phyloP scores from a whole-genome alignment of 2,329 filamentous ascomycete genomes.

The Aspergillus vadensis region DNA sequence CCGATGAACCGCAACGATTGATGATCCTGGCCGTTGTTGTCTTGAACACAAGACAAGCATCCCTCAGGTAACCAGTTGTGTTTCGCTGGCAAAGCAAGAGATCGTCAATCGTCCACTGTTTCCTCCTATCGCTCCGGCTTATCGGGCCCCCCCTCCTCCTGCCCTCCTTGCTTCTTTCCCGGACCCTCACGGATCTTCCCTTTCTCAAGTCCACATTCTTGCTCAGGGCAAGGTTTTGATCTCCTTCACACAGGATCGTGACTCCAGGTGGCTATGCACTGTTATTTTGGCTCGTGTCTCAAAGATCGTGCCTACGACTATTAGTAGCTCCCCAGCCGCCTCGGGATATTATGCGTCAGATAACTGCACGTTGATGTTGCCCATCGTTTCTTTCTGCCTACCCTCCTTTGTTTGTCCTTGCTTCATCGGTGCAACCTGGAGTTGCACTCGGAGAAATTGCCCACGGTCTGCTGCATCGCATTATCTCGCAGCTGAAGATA shows the following conservation, averaged over 20 bases:
- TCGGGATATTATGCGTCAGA: neutral
- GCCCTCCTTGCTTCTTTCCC: constrained; percentile 13
- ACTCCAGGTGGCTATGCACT: neutral
- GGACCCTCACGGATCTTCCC: neutral
- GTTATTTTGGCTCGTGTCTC: neutral
- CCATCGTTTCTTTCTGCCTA: neutral
- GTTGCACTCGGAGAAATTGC: neutral
- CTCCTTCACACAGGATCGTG: neutral
- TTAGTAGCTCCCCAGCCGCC: neutral
- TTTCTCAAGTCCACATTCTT: constrained; percentile 10
- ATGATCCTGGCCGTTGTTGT: no score
- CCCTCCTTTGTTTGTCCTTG: neutral
- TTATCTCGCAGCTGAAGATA: constrained; percentile 1
- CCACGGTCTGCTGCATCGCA: neutral
- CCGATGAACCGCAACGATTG: neutral
- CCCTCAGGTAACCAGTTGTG: neutral
- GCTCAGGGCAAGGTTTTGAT: constrained; percentile 5
- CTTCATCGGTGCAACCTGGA: neutral
- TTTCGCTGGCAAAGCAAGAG: neutral
- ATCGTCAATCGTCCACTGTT: neutral
- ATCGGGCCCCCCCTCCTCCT: constrained; percentile 7
- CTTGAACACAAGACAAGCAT: neutral
- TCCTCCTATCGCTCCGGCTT: constrained; percentile 21
- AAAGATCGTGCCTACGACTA: neutral
- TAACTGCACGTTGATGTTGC: neutral